Percentiles rank a stretch among this genome's conserved stretches.
Conservation (phyloP, 1,284 basidiomycete genomes). For the Phaffia rhodozyma region DNA sequence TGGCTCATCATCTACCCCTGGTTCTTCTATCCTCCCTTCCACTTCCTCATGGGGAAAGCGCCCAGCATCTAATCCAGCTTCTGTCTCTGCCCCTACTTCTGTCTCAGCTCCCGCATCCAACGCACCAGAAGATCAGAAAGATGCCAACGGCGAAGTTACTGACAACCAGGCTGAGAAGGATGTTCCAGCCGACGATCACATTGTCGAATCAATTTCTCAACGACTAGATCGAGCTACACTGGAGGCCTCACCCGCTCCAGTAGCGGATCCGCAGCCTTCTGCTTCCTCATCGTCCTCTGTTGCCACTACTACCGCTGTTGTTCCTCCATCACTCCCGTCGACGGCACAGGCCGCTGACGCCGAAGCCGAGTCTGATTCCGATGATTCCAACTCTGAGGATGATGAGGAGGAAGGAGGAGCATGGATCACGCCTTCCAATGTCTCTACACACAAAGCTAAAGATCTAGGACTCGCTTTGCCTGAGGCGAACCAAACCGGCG, state of each 20-base stretch:
- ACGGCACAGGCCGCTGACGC: neutral
- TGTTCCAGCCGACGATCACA: conserved; percentile 17
- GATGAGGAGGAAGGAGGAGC: conserved; percentile 71
- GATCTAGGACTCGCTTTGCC: conserved; percentile 53
- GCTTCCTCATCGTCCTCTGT: conserved; percentile 4
- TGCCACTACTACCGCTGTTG: neutral
- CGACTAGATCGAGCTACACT: conserved; percentile 43
- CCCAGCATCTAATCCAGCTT: no score
- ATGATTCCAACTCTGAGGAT: conserved; percentile 49
- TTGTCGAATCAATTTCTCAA: conserved; percentile 44
- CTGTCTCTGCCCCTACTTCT: conserved; percentile 20
- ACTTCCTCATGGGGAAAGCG: conserved; percentile 19
- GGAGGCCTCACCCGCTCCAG: neutral
- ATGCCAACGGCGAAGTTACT: conserved; percentile 1
- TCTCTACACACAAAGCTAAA: conserved; percentile 73
- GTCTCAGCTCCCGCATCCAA: conserved; percentile 28
- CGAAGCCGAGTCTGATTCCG: conserved; percentile 27
- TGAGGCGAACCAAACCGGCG: conserved; percentile 17
- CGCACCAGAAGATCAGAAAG: conserved; percentile 23
- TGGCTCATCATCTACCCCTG: conserved; percentile 41
- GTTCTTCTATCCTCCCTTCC: conserved; percentile 38
- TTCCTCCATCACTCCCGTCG: conserved; percentile 11
- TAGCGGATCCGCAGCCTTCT: neutral
- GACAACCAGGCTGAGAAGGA: conserved; percentile 8
- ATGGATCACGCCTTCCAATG: conserved; percentile 93